A percentile compares a stretch with the other conserved stretches of the same genome.
Conservation (phyloP, 2,329 filamentous ascomycete genomes). For the Curvularia sp. region DNA sequence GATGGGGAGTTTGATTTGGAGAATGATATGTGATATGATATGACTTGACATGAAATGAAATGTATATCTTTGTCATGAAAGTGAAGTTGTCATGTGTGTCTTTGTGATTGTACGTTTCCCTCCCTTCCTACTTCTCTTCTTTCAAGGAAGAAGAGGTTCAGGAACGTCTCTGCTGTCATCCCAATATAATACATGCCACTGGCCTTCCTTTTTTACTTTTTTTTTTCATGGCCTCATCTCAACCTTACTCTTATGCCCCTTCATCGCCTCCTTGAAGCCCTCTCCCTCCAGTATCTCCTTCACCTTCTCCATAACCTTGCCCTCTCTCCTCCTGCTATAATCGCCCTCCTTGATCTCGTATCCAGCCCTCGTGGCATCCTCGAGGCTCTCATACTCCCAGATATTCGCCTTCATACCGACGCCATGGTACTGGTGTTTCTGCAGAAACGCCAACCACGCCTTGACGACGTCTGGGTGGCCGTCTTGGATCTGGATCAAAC, state of each 20-base stretch:
- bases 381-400: conserved; percentile 81
- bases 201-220: background rate
- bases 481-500: conserved; percentile 91
- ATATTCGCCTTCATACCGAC: conserved; percentile 99
- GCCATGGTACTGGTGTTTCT: conserved; percentile 93
- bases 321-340: conserved; percentile 40
- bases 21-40: background rate
- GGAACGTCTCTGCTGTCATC: background rate
- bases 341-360: conserved; percentile 37
- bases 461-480: conserved; percentile 88
- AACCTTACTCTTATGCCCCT: conserved; percentile 29
- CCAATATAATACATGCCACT: background rate
- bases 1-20: background rate
- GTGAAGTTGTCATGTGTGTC: background rate
- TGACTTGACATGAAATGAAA: background rate
- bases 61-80: background rate
- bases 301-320: conserved; percentile 44
- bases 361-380: conserved; percentile 40
- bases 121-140: background rate
- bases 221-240: conserved; percentile 32
- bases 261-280: conserved; percentile 45
- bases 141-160: background rate
- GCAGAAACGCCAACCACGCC: conserved; percentile 88
- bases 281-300: conserved; percentile 42
- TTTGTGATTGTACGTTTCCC: background rate